These are phyloP conservation scores for Spergularia marina DNA, from an alignment of 148 eudicot genomes.

Conservation along the genomic window DNA sequence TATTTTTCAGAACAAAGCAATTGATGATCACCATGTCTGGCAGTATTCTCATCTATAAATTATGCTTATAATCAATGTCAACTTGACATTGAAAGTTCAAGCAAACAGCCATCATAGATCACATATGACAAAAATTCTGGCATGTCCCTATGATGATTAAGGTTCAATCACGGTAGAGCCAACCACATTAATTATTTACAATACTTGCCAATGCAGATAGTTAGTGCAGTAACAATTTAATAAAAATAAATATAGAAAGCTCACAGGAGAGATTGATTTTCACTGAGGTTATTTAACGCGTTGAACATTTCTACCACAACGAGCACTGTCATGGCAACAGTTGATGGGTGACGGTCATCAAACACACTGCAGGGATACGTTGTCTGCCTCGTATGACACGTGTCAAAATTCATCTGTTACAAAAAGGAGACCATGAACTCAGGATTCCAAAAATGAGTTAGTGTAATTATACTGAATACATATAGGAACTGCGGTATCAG, in stretches of 20 bases:
- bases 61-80: neutral
- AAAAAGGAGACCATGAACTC: constrained; percentile 9
- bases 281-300: constrained; percentile 95
- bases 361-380: constrained; percentile 78
- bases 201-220: no score
- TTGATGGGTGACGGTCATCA: constrained; percentile 92
- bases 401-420: constrained; percentile 91
- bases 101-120: neutral
- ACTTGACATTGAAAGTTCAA: neutral
- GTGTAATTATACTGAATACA: neutral
- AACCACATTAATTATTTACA: no score
- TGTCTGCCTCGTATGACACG: constrained; percentile 78
- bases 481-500: no score
- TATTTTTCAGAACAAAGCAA: neutral
- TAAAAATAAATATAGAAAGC: constrained; percentile 26
- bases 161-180: neutral
- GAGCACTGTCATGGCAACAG: constrained; percentile 98
- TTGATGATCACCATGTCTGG: neutral
- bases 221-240: no score
- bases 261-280: constrained; percentile 95
- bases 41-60: neutral
- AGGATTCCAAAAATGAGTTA: neutral
- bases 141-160: neutral
- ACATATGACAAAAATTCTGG: neutral
- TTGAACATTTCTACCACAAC: constrained; percentile 99